phyloP scores from a whole-genome alignment of 768 basidiomycete species.

The Lentinula sp. region DNA sequence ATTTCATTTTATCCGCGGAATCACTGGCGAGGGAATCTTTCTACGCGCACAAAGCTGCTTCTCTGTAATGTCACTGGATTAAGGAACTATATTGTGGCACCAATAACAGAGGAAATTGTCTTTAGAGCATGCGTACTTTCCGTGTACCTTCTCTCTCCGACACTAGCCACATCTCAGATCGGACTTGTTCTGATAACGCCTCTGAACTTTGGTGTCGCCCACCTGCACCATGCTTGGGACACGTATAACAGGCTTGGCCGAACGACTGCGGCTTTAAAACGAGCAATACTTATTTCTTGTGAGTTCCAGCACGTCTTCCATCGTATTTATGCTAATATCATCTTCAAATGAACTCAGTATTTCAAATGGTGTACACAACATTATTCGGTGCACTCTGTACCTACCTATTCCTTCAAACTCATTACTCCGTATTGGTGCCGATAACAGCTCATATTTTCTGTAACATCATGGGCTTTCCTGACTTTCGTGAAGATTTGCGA shows the following conservation, averaged over 20 bases:
- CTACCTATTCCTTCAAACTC: slow-evolving; percentile 70
- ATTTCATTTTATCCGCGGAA: slow-evolving; percentile 4
- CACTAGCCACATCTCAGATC: slow-evolving; percentile 33
- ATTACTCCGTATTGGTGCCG: slow-evolving; percentile 66
- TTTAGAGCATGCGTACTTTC: slow-evolving; percentile 83
- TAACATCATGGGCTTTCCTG: slow-evolving; percentile 89
- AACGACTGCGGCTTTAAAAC: slow-evolving; percentile 54
- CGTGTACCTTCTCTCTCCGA: slow-evolving; percentile 55
- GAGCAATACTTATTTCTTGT: slow-evolving; percentile 55
- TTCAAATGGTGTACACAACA: slow-evolving; percentile 89
- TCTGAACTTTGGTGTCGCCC: slow-evolving; percentile 85
- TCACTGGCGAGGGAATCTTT: slow-evolving; percentile 41
- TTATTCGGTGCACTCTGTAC: slow-evolving; percentile 87
- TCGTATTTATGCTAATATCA: neutral
- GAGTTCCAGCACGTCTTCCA: slow-evolving; percentile 14
- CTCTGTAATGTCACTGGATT: slow-evolving; percentile 3
- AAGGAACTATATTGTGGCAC: slow-evolving; percentile 39
- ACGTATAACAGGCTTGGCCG: slow-evolving; percentile 71
- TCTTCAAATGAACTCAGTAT: slow-evolving; percentile 38
- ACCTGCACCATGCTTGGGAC: slow-evolving; percentile 91
- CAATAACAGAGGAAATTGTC: slow-evolving; percentile 88
- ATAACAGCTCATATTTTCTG: slow-evolving; percentile 85
- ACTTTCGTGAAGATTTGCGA: neutral
- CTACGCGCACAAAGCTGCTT: slow-evolving; percentile 48
- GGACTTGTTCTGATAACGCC: slow-evolving; percentile 79